Evolutionary conservation across 305 asterid genomes (phyloP), one percentile per base, ranked within the genome.

Genomic region (Withania somnifera): DNA sequence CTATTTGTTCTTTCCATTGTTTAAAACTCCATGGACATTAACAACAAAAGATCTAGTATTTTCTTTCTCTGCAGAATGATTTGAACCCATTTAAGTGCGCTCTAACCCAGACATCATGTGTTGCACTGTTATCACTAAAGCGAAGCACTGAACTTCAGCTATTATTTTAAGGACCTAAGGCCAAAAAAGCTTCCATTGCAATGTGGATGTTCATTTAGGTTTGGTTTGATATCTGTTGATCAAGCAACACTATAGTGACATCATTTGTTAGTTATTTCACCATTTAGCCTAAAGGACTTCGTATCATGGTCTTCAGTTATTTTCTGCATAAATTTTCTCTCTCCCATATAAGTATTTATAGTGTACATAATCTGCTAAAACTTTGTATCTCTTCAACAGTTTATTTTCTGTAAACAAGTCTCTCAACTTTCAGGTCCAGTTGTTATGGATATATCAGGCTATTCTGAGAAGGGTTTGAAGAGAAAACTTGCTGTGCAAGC

Each of bases 401-500:
- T 38, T 67, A 38, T 67, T 38, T 38, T 2, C 14, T 68, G 53
- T 57, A 20, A 17, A 69, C 82, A 67, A 51, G 32, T 82, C 75
- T 50, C 38, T 83, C 83, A 81, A 83, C 88, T 87, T 90, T 84
- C 93, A 93, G 97, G 98, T 85, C 98, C 98, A 15, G 97, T 93
- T 67, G 94, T 90, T 82, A 91, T 92, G 97, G 92, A 93, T 82
- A 84, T 87, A 83, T 84, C 94, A 9, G 95, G 95, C 85, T 93
- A 92, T 85, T 89, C 98, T 80, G 93, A 89, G 84, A 93, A 91
- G 87, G 98, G 98, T 4, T 89, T 91, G 85, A 87, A 90, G 90
- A 90, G 94, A 87, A 93, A 93, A 87, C 93, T 91, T 86, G 94
- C 93, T 0, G 97, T 93, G 85, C 97, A 93, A 88, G 85, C 94